phyloP scores from a whole-genome alignment of 2,329 filamentous ascomycete genomes.

The Metarhizium brunneum region DNA sequence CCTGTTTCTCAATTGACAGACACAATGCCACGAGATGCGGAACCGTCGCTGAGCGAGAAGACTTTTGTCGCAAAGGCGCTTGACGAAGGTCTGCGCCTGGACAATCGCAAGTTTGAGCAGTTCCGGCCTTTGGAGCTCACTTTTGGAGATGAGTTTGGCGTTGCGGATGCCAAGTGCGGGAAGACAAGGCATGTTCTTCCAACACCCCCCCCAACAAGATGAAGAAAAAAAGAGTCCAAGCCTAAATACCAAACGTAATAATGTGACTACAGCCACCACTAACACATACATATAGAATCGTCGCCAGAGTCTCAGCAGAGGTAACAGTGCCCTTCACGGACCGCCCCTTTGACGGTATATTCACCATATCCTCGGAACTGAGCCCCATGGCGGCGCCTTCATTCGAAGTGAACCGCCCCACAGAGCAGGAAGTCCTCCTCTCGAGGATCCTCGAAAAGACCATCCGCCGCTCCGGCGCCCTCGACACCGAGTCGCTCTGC shows the following conservation, averaged over 20 bases:
- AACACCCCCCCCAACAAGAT: not conserved
- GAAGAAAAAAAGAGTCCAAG: no score
- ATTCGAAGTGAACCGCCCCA: conserved; percentile 78
- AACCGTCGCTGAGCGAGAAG: conserved; percentile 82
- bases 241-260: not conserved
- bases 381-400: conserved; percentile 86
- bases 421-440: conserved; percentile 75
- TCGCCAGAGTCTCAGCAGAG: conserved; percentile 80
- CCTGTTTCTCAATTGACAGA: not conserved
- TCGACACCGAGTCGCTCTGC: conserved; percentile 93
- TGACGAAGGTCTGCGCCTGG: conserved; percentile 69
- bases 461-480: conserved; percentile 78
- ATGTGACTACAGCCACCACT: not conserved
- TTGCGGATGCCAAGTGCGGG: conserved; percentile 77
- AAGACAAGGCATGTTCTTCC: conserved; percentile 62
- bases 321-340: conserved; percentile 79
- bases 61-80: conserved; percentile 79
- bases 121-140: conserved; percentile 68
- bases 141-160: conserved; percentile 87
- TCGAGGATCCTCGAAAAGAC: conserved; percentile 90
- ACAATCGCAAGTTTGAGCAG: conserved; percentile 73
- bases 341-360: conserved; percentile 90
- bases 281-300: conserved; percentile 45
- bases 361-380: conserved; percentile 85
- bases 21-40: conserved; percentile 83